phyloP scores from a whole-genome alignment of 1,284 basidiomycete genomes.

The Prillingera fragicola region DNA sequence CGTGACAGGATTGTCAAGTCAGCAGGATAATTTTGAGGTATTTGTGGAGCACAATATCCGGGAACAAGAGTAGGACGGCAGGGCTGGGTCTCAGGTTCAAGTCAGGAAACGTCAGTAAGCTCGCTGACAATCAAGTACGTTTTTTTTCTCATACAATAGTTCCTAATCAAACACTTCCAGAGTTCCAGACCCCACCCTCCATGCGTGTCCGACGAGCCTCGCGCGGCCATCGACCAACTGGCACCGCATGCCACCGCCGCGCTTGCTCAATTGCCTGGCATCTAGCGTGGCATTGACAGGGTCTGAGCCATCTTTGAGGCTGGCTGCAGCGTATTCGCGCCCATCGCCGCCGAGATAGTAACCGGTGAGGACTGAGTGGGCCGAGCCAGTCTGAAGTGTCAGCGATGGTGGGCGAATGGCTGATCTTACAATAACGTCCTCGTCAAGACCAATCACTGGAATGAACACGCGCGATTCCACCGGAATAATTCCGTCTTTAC shows the following conservation, averaged over 20 bases:
- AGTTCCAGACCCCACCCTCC: no score
- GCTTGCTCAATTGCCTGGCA: conserved; percentile 9
- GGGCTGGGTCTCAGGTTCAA: not conserved
- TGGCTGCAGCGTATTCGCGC: conserved; percentile 1
- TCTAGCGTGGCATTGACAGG: conserved; percentile 6
- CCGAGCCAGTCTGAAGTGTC: conserved; percentile 29
- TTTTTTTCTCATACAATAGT: no score
- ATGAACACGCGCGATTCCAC: conserved; percentile 29
- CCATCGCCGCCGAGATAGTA: conserved; percentile 26
- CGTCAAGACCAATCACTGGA: conserved; percentile 25
- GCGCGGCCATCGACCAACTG: conserved; percentile 6
- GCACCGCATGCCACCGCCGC: conserved; percentile 13
- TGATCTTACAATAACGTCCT: conserved; percentile 38
- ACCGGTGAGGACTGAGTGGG: conserved; percentile 31
- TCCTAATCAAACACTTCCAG: no score
- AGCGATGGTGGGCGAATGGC: not conserved
- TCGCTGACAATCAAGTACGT: no score
- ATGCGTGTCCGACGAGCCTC: no score
- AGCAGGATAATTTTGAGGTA: no score
- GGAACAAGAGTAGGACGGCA: not conserved
- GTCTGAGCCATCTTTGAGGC: not conserved
- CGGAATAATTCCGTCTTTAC: not conserved
- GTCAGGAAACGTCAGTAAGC: no score
- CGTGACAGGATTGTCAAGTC: no score
- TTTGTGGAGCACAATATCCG: no score